Conservation (phyloP, 192 early-diverging fungal genomes). For the Rhizoclosmatium globosum region DNA sequence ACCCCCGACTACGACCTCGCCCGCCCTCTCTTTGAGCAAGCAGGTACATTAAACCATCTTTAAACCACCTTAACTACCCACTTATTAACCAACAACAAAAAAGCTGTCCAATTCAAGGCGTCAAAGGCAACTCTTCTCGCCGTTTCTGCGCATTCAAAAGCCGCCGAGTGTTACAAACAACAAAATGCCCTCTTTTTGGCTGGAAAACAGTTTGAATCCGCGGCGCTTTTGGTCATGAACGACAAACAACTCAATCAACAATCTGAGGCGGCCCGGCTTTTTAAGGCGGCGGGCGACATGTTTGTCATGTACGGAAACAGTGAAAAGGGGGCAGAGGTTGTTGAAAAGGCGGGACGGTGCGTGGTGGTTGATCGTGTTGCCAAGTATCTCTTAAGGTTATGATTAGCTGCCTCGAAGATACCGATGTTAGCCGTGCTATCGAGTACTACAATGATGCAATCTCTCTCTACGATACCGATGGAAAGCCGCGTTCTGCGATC, state of each 20-base stretch:
- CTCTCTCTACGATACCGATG: slow-evolving; percentile 77
- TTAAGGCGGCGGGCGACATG: slow-evolving; percentile 69
- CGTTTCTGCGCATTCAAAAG: slow-evolving; percentile 73
- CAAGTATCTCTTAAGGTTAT: not conserved
- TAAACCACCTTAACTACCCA: not conserved
- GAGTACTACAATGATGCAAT: slow-evolving; percentile 72
- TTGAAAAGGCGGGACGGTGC: slow-evolving; percentile 84
- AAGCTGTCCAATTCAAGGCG: slow-evolving; percentile 72
- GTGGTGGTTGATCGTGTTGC: slow-evolving; percentile 20
- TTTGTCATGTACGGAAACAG: slow-evolving; percentile 71
- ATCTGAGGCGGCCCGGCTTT: slow-evolving; percentile 71
- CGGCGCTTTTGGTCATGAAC: slow-evolving; percentile 60
- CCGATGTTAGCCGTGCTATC: slow-evolving; percentile 65
- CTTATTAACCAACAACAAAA: not conserved
- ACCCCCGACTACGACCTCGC: slow-evolving; percentile 85
- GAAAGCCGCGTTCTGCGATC: slow-evolving; percentile 69
- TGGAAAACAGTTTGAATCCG: slow-evolving; percentile 74
- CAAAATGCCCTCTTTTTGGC: slow-evolving; percentile 73
- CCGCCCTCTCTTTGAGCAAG: slow-evolving; percentile 73
- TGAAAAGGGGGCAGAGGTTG: slow-evolving; percentile 75
- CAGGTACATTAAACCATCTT: slow-evolving; percentile 57
- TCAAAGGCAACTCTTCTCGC: slow-evolving; percentile 75
- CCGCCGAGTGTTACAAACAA: slow-evolving; percentile 68
- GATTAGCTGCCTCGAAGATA: slow-evolving; percentile 70
- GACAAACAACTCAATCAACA: slow-evolving; percentile 48